Percentiles rank a stretch among this genome's conserved stretches.
Evolutionary conservation across 2,329 filamentous ascomycete species (phyloP).

Genomic region (Paraphoma sp.): DNA sequence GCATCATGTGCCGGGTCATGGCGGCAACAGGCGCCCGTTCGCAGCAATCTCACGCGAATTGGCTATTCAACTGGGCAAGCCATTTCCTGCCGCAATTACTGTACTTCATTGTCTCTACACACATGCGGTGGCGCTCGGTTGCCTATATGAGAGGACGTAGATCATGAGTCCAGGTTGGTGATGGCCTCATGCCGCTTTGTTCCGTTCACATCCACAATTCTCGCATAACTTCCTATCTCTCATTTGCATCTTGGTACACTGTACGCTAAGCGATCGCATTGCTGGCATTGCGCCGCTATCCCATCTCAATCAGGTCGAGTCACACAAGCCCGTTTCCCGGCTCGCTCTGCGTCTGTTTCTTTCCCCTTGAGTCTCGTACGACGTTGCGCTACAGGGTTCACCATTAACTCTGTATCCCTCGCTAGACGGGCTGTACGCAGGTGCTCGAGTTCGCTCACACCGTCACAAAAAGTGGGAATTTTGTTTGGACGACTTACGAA

Average conservation of each 20-base stretch:
- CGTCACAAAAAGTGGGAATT: conserved; percentile 1
- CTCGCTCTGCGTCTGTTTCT: conserved; percentile 8
- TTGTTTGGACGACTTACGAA: background rate
- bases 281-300: conserved; percentile 1
- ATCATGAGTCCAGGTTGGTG: conserved; percentile 4
- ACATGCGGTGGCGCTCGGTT: conserved; percentile 1
- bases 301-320: conserved; percentile 2
- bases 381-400: conserved; percentile 9
- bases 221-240: background rate
- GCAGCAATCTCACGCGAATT: conserved; percentile 2
- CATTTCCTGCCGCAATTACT: conserved; percentile 1
- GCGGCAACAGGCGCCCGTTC: background rate
- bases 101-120: conserved; percentile 1
- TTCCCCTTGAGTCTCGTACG: conserved; percentile 10
- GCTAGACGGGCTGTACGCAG: conserved; percentile 1
- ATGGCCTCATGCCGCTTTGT: background rate
- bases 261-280: background rate
- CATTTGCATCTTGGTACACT: background rate
- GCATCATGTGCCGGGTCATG: conserved; percentile 7
- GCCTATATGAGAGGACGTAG: conserved; percentile 1
- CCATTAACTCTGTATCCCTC: conserved; percentile 5
- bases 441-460: background rate
- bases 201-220: background rate
- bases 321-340: conserved; percentile 5
- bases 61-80: conserved; percentile 4